phyloP scores from a whole-genome alignment of 208 protist species.

The Trypanosoma conorhini region DNA sequence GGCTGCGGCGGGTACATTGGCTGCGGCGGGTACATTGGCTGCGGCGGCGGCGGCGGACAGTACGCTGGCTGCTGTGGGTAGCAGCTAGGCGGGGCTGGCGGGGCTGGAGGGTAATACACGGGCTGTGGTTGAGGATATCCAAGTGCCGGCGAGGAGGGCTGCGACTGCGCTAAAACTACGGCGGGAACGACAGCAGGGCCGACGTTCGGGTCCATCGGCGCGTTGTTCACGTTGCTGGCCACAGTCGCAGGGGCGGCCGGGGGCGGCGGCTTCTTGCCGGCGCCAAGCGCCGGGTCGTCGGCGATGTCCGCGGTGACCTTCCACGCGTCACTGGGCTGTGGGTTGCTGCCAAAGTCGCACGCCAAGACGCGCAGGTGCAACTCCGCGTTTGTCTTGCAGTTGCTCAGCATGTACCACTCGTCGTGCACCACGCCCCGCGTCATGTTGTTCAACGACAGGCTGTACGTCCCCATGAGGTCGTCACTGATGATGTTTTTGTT shows the following conservation, averaged over 20 bases:
- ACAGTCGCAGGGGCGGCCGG: conserved; percentile 2
- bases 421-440: conserved; percentile 66
- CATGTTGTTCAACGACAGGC: conserved; percentile 46
- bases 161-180: conserved; percentile 29
- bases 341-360: conserved; percentile 60
- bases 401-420: conserved; percentile 58
- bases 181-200: conserved; percentile 24
- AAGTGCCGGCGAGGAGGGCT: conserved; percentile 29
- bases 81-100: conserved; percentile 16
- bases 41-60: conserved; percentile 9
- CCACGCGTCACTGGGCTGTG: conserved; percentile 44
- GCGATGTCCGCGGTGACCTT: conserved; percentile 64
- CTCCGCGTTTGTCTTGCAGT: conserved; percentile 64
- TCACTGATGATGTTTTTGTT: conserved; percentile 57
- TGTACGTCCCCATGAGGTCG: conserved; percentile 67
- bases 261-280: conserved; percentile 1
- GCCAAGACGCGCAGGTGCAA: conserved; percentile 67
- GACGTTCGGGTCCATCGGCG: conserved; percentile 9
- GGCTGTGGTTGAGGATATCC: conserved; percentile 18
- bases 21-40: conserved; percentile 27
- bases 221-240: conserved; percentile 17
- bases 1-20: conserved; percentile 14
- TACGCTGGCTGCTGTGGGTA: conserved; percentile 10
- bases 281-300: conserved; percentile 35
- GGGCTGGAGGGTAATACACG: conserved; percentile 24